Base-by-base conservation (phyloP, 192 early-diverging fungal species). In the Funneliformis mosseae region DNA sequence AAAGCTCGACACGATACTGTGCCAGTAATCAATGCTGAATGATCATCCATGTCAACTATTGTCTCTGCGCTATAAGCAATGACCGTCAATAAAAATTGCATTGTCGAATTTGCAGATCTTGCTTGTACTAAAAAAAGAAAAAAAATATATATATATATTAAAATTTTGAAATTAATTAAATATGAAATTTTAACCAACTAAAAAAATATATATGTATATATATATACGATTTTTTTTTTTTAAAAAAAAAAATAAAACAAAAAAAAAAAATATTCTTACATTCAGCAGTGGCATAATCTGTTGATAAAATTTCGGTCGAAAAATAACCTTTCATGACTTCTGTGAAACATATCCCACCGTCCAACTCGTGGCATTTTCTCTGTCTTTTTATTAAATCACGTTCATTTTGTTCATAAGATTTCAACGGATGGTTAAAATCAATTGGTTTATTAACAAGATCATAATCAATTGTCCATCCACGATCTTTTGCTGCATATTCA, bases 1-100 rank as follows among this genome's bases (percentile, higher is more conserved):
- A 87, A 8, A n/a, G 86, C 86, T 46, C 86, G 81, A 81, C 86
- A 87, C 21, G 83, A 82, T 28, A 87, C 80, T 1, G 86, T 87
- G 45, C 86, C 86, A 23, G 75, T 70, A 63, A 87, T 83, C 4
- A 77, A 59, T 18, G 86, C 84, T 8, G 69, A 61, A 68, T 85
- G 81, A 43, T 85, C 77, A 4, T 83, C 83, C 9, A 64, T 39
- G 28, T 80, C 73, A 64, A 82, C 50, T 27, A 86, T 79, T 61
- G 81, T 82, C 4, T 84, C 79, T 18, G 81, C 69, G 21, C 82
- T 80, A 5, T 79, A 78, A 5, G 82, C 80, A 4, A 82, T 83
- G n/a, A 86, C 69, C 0, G 83, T 83, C 14, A 86, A 38, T 5
- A 82, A 78, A 25, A 85, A 67, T 41, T 85, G 77, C 83, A 87